phyloP scores from a whole-genome alignment of 192 early-diverging fungal species.

The Pilaira anomala region DNA sequence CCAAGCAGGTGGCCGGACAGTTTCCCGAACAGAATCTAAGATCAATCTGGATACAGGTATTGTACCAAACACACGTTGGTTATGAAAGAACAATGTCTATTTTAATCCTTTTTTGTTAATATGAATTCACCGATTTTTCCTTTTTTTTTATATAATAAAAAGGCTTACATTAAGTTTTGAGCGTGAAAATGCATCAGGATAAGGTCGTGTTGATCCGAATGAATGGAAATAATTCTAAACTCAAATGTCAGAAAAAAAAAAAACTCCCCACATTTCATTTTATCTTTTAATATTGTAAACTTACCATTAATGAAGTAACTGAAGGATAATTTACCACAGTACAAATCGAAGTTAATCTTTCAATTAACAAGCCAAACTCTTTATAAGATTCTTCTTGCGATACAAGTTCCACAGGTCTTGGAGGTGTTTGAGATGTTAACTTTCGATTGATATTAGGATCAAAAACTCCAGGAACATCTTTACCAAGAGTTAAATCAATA shows the following conservation, averaged over 20 bases:
- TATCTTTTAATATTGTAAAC: not conserved
- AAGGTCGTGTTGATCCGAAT: constrained; percentile 41
- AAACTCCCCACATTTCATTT: not conserved
- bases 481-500: constrained; percentile 27
- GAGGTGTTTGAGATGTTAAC: constrained; percentile 58
- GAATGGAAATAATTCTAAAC: constrained; percentile 52
- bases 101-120: not conserved
- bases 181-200: constrained; percentile 52
- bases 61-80: constrained; percentile 39
- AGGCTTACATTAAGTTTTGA: constrained; percentile 41
- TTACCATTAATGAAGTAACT: constrained; percentile 45
- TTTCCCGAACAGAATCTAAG: constrained; percentile 16
- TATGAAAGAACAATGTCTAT: constrained; percentile 43
- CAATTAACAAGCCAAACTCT: constrained; percentile 38
- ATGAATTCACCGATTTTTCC: too few species aligned
- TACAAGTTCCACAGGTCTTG: constrained; percentile 52
- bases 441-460: constrained; percentile 63
- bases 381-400: constrained; percentile 40
- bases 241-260: not conserved
- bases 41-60: constrained; percentile 18
- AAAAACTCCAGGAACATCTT: constrained; percentile 50
- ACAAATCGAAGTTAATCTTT: constrained; percentile 37
- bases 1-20: constrained; percentile 24
- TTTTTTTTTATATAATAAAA: not conserved
- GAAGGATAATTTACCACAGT: constrained; percentile 42